A percentile compares a stretch with the other conserved stretches of the same genome.
Evolutionary conservation across 495 filamentous ascomycete species (phyloP).

Genomic region (Penicillium coffeae): DNA sequence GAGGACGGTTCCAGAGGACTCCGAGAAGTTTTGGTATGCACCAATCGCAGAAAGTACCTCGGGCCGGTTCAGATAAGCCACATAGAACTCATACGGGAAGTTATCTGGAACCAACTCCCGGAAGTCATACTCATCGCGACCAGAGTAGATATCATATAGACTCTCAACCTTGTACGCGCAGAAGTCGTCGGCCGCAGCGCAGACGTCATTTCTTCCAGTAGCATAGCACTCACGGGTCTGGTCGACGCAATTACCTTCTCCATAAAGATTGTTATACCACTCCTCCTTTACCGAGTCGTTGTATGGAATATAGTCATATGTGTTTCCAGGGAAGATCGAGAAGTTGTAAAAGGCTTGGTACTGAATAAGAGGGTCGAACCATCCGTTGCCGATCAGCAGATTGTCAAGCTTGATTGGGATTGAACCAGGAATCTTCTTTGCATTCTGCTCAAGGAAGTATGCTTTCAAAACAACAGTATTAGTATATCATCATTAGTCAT

Average conservation of each 20-base stretch:
- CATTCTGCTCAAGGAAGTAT: slow-evolving; percentile 35
- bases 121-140: slow-evolving; percentile 59
- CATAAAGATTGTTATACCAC: slow-evolving; percentile 60
- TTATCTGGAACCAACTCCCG: slow-evolving; percentile 55
- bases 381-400: slow-evolving; percentile 55
- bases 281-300: slow-evolving; percentile 39
- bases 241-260: slow-evolving; percentile 58
- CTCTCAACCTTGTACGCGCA: slow-evolving; percentile 52
- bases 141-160: slow-evolving; percentile 48
- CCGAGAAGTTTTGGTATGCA: slow-evolving; percentile 54
- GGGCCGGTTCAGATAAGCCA: slow-evolving; percentile 55
- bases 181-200: slow-evolving; percentile 48
- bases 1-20: slow-evolving; percentile 41
- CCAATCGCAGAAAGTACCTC: slow-evolving; percentile 56
- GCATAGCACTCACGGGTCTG: slow-evolving; percentile 46
- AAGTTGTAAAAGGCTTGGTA: slow-evolving; percentile 65
- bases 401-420: slow-evolving; percentile 52
- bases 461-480: slow-evolving; percentile 16
- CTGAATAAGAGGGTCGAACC: slow-evolving; percentile 57
- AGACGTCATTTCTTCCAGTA: slow-evolving; percentile 43
- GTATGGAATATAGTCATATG: slow-evolving; percentile 55
- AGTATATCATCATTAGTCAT: no score
- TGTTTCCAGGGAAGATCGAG: slow-evolving; percentile 52
- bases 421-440: slow-evolving; percentile 25
- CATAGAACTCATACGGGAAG: slow-evolving; percentile 57